Percentiles rank a stretch among this genome's conserved stretches.
Conservation (phyloP, 2,329 filamentous ascomycete genomes). For the Apiospora koreana region DNA sequence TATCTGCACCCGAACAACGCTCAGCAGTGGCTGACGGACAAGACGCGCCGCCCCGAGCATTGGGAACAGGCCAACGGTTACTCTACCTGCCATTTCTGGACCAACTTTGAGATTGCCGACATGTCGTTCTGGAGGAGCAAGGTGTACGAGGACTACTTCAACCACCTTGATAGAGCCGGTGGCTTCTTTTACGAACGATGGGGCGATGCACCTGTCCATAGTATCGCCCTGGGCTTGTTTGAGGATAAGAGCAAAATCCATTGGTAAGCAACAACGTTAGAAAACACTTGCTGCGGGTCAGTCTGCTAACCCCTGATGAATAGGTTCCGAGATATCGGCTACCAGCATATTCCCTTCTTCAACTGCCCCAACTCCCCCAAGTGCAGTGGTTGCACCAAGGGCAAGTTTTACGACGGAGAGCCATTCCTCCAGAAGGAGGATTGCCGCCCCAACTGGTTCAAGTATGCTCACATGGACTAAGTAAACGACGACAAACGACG, state of each 20-base stretch:
- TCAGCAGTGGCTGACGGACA: slow-evolving; percentile 84
- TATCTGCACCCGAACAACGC: slow-evolving; percentile 84
- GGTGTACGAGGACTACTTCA: slow-evolving; percentile 92
- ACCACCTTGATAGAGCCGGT: slow-evolving; percentile 88
- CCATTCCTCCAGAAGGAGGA: slow-evolving; percentile 85
- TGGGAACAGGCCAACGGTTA: slow-evolving; percentile 85
- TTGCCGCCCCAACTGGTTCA: slow-evolving; percentile 96
- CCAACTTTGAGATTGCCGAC: slow-evolving; percentile 95
- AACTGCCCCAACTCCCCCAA: slow-evolving; percentile 98
- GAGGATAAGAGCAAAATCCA: slow-evolving; percentile 90
- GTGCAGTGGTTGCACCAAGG: slow-evolving; percentile 83
- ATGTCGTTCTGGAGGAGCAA: slow-evolving; percentile 91
- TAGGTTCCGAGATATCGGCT: slow-evolving; percentile 99
- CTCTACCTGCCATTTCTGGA: slow-evolving; percentile 99
- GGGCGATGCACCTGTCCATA: slow-evolving; percentile 97
- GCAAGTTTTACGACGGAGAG: slow-evolving; percentile 87
- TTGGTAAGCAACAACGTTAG: slow-evolving; percentile 61
- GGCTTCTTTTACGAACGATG: slow-evolving; percentile 99
- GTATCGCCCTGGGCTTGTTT: slow-evolving; percentile 88
- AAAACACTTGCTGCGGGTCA: neutral
- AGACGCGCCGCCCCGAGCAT: slow-evolving; percentile 73
- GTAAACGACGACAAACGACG: neutral
- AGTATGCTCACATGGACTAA: slow-evolving; percentile 74
- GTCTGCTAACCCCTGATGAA: slow-evolving; percentile 7
- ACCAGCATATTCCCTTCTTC: slow-evolving; percentile 97